A percentile compares a stretch with the other conserved stretches of the same genome.
Conservation (phyloP, 73 alveolate genomes). For the Tetrahymena borealis region DNA sequence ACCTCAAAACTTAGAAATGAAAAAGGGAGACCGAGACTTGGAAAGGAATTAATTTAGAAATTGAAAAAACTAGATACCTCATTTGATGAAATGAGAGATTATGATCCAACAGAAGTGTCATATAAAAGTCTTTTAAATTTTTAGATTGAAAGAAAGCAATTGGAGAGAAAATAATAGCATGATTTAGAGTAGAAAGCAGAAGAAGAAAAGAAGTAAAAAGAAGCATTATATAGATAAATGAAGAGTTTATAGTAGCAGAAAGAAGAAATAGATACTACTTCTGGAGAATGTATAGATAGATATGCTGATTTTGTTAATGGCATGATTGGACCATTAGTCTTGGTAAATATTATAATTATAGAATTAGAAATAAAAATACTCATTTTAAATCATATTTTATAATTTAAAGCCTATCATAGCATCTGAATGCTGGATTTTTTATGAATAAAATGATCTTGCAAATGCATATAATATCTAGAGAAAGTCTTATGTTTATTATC, state of each 20-base stretch:
- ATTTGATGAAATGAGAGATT: too few species aligned
- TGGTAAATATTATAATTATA: background rate
- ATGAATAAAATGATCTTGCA: background rate
- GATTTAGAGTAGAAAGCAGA: background rate
- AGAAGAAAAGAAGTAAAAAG: background rate
- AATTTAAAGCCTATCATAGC: background rate
- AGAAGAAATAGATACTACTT: background rate
- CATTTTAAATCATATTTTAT: background rate
- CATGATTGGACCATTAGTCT: background rate
- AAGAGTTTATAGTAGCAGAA: background rate
- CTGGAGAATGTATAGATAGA: background rate
- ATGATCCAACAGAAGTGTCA: too few species aligned
- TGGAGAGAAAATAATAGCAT: background rate
- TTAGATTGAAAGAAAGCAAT: background rate
- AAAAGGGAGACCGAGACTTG: too few species aligned
- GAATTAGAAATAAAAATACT: background rate
- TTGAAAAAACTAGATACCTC: too few species aligned
- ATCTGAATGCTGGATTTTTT: background rate
- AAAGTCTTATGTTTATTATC: background rate
- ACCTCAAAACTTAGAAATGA: too few species aligned
- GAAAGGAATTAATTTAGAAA: too few species aligned
- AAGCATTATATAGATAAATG: background rate
- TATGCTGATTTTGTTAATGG: background rate
- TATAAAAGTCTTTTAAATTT: too few species aligned
- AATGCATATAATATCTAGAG: background rate